phyloP scores from a whole-genome alignment of 129 eudicot genomes.

The Heracleum sosnowskyi region DNA sequence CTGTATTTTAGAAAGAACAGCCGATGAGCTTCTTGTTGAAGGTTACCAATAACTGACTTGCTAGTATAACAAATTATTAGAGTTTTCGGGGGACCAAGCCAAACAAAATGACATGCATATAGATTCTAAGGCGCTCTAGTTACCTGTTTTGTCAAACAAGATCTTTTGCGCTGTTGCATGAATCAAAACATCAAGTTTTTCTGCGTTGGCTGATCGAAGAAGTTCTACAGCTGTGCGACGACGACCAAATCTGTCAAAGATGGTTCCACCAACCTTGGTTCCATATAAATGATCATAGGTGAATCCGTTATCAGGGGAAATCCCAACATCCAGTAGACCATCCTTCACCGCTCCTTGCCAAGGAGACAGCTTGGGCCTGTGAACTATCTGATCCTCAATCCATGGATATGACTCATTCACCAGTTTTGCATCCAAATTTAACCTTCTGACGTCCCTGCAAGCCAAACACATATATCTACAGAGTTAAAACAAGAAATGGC shows the following conservation, averaged over 20 bases:
- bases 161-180: conserved; percentile 80
- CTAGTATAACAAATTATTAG: neutral
- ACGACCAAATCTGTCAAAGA: conserved; percentile 67
- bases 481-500: neutral
- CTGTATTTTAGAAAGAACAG: conserved; percentile 19
- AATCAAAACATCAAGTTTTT: conserved; percentile 56
- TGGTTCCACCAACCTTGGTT: conserved; percentile 93
- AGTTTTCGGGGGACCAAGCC: neutral
- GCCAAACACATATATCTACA: neutral
- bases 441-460: conserved; percentile 49
- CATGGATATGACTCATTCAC: conserved; percentile 89
- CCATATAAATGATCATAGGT: conserved; percentile 88
- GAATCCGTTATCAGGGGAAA: conserved; percentile 83
- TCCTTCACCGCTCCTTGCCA: conserved; percentile 81
- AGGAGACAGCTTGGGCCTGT: conserved; percentile 47
- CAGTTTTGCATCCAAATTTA: conserved; percentile 78
- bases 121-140: neutral
- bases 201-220: conserved; percentile 45
- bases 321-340: conserved; percentile 62
- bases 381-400: conserved; percentile 86
- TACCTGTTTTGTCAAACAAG: conserved; percentile 69
- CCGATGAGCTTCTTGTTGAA: neutral
- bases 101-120: neutral
- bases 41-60: neutral
- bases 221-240: conserved; percentile 90